phyloP scores from a whole-genome alignment of 2,329 filamentous ascomycete genomes.

The Colletotrichum horii region DNA sequence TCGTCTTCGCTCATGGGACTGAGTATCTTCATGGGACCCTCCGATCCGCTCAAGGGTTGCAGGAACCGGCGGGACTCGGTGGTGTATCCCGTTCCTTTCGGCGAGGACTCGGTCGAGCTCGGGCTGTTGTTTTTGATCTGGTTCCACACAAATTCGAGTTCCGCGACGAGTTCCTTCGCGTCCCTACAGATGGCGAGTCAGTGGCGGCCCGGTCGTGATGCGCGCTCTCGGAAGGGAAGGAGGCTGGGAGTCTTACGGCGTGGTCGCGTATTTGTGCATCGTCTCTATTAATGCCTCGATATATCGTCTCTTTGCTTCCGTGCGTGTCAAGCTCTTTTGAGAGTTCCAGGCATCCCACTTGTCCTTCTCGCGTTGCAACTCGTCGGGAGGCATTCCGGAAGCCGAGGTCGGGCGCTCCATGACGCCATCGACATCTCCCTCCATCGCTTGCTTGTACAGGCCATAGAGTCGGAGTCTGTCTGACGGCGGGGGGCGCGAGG shows the following conservation, averaged over 20 bases:
- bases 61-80: slow-evolving; percentile 49
- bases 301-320: slow-evolving; percentile 92
- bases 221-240: neutral
- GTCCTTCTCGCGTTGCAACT: slow-evolving; percentile 63
- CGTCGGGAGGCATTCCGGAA: slow-evolving; percentile 53
- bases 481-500: slow-evolving; percentile 81
- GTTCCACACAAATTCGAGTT: slow-evolving; percentile 99
- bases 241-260: slow-evolving; percentile 58
- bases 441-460: slow-evolving; percentile 98
- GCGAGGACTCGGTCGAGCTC: slow-evolving; percentile 63
- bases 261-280: slow-evolving; percentile 95
- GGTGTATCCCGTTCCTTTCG: slow-evolving; percentile 46
- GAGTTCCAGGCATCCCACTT: slow-evolving; percentile 97
- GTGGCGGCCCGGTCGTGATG: neutral
- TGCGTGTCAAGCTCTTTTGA: slow-evolving; percentile 81
- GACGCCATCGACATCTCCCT: slow-evolving; percentile 93
- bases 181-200: slow-evolving; percentile 54
- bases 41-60: slow-evolving; percentile 52
- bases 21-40: slow-evolving; percentile 71
- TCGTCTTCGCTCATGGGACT: slow-evolving; percentile 88
- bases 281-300: slow-evolving; percentile 94
- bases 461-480: slow-evolving; percentile 95
- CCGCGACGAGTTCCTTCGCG: slow-evolving; percentile 84
- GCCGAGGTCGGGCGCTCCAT: slow-evolving; percentile 77
- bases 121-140: slow-evolving; percentile 90